Base-by-base conservation (phyloP, 306 rosid species). In the Inga laurina region DNA sequence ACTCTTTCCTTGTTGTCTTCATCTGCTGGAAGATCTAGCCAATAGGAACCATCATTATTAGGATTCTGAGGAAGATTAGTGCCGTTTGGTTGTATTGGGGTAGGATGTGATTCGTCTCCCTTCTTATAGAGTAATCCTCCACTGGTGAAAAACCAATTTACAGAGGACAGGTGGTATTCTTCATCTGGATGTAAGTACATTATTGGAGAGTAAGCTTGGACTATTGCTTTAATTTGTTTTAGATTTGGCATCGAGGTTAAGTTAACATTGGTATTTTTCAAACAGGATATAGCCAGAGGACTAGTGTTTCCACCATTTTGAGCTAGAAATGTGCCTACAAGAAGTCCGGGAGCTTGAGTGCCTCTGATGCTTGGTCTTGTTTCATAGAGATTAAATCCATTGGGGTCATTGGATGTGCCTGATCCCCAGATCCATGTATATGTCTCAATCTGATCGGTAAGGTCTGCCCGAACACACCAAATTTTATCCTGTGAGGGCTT, bases 351-450 rank as follows among this genome's bases (percentile, higher is more conserved):
- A 39, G 87, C 93, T 77, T 73, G 72, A 2, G 48, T 74, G 8
- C 93, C 91, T 57, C 89, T 86, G 16, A 24, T 74, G 6, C 5
- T 78, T 37, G 94, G 93, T 43, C 89, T 85, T 2, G 81, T 74
- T 19, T 62, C 80, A 68, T 75, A 88, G 21, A 89, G 74, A 56
- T 84, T 83, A 81, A 91, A 86, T 7, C 84, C 89, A 72, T 72
- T 72, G 12, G 71, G 69, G 12, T 86, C 73, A 1, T 64, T 65
- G 3, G 71, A 65, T 34, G 6, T 32, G 7, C 70, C 83, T 0
- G 72, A 79, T 43, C 91, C 89, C 94, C 94, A 91, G 1, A 89
- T 74, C 92, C 93, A 88, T 1, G 87, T 14, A 66, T 88, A 81
- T 0, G 73, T 76, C 75, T 89, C 88, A 27, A 87, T 83, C 7